phyloP scores from a whole-genome alignment of 164 flowering plant genomes.

The Tetracentron sinense region DNA sequence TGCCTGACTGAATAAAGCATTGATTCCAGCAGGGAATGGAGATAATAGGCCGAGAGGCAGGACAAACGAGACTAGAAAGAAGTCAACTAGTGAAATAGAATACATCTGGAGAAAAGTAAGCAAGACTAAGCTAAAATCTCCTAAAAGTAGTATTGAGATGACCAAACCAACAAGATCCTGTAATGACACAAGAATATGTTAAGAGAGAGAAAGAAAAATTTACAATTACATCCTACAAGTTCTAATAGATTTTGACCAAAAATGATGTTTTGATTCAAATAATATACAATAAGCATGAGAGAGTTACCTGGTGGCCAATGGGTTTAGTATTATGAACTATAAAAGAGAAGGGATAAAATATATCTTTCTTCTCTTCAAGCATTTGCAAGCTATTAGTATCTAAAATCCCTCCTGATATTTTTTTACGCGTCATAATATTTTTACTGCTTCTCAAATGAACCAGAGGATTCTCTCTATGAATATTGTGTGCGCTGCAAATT shows the following conservation, averaged over 20 bases:
- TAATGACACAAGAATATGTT: slow-evolving; percentile 15
- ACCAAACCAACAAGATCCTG: slow-evolving; percentile 97
- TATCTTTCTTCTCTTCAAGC: slow-evolving; percentile 70
- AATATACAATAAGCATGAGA: slow-evolving; percentile 5
- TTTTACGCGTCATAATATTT: slow-evolving; percentile 30
- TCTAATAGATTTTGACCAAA: not conserved
- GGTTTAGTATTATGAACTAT: slow-evolving; percentile 86
- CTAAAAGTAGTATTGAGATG: slow-evolving; percentile 74
- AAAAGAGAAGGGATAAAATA: slow-evolving; percentile 66
- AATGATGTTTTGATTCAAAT: not conserved
- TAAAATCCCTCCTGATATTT: slow-evolving; percentile 50
- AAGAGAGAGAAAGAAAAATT: not conserved
- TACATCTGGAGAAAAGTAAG: slow-evolving; percentile 82
- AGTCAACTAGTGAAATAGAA: slow-evolving; percentile 66
- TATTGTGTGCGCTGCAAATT: slow-evolving; percentile 28
- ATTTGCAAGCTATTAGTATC: slow-evolving; percentile 50
- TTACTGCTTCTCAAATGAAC: slow-evolving; percentile 35
- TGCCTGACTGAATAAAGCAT: slow-evolving; percentile 89
- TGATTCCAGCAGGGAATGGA: slow-evolving; percentile 95
- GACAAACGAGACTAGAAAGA: slow-evolving; percentile 59
- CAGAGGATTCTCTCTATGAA: slow-evolving; percentile 23
- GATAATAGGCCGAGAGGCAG: slow-evolving; percentile 78
- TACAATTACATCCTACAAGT: not conserved
- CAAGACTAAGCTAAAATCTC: slow-evolving; percentile 83
- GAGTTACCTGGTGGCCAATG: slow-evolving; percentile 92